Percentiles rank a stretch among this genome's conserved stretches.
These are phyloP conservation scores for Aspergillus conjunctus DNA, from an alignment of 495 filamentous ascomycete species.

Conservation along the genomic window DNA sequence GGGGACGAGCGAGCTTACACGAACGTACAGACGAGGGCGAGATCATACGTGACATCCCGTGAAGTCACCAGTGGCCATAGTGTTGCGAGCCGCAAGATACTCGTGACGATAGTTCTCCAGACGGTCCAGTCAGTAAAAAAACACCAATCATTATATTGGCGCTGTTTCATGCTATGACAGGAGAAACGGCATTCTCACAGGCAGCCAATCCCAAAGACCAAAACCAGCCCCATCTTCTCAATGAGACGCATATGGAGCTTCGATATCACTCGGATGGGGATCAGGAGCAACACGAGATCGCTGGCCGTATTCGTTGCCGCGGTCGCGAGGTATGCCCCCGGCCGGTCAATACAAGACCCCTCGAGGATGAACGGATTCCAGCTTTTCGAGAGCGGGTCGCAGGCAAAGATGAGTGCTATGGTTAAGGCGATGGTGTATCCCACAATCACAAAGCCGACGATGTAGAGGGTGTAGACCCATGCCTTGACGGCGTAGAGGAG, in stretches of 20 bases:
- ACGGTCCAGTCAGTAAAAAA: constrained; percentile 24
- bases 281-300: constrained; percentile 39
- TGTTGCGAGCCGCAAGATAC: constrained; percentile 32
- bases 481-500: constrained; percentile 23
- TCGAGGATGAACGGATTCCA: constrained; percentile 33
- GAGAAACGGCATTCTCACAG: constrained; percentile 24
- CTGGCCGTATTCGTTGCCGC: constrained; percentile 44
- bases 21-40: constrained; percentile 25
- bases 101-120: constrained; percentile 33
- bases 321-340: constrained; percentile 37
- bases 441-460: constrained; percentile 23
- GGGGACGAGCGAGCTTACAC: constrained; percentile 19
- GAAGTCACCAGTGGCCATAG: constrained; percentile 25
- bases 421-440: constrained; percentile 34
- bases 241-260: constrained; percentile 23
- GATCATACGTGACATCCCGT: constrained; percentile 24
- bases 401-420: constrained; percentile 42
- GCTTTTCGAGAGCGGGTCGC: constrained; percentile 36
- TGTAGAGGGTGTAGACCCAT: constrained; percentile 21
- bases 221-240: constrained; percentile 27
- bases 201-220: constrained; percentile 32
- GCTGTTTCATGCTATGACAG: not conserved
- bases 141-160: too few relatives aligned
- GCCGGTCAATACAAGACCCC: constrained; percentile 38
- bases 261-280: constrained; percentile 37